These are phyloP conservation scores for Bassia scoparia DNA, from an alignment of 148 eudicot genomes.

Conservation along the genomic window DNA sequence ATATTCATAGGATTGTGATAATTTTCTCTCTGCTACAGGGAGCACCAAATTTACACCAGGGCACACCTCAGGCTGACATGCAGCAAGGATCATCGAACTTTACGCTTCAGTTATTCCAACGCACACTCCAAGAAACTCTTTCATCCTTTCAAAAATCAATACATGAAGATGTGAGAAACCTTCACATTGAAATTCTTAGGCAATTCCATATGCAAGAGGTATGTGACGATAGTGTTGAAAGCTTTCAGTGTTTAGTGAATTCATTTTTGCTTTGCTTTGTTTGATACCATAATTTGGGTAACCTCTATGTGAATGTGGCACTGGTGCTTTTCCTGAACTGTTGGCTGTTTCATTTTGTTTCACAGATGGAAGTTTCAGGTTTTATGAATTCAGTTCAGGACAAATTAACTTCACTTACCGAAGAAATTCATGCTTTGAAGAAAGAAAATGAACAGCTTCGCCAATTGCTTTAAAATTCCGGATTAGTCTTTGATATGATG, in stretches of 20 bases:
- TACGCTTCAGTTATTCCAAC: conserved; percentile 87
- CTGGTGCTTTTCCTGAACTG: neutral
- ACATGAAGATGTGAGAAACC: conserved; percentile 90
- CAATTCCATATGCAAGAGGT: conserved; percentile 98
- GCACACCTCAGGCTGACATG: conserved; percentile 47
- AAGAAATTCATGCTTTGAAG: conserved; percentile 62
- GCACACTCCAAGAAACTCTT: conserved; percentile 88
- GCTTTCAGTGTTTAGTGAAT: neutral
- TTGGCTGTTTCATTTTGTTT: neutral
- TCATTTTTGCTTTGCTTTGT: neutral
- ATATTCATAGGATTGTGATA: neutral
- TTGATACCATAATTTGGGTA: neutral
- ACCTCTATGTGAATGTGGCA: neutral
- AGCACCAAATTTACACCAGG: conserved; percentile 40
- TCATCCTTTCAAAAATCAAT: conserved; percentile 83
- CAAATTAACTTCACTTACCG: conserved; percentile 69
- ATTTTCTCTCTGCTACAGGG: conserved; percentile 43
- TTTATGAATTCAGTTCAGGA: conserved; percentile 59
- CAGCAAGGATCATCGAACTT: conserved; percentile 75
- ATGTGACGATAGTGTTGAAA: neutral
- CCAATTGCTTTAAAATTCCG: conserved; percentile 49
- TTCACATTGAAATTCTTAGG: conserved; percentile 87
- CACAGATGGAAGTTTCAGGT: conserved; percentile 70
- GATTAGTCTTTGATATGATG: neutral
- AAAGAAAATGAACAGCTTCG: conserved; percentile 76